Evolutionary conservation across 2,329 filamentous ascomycete genomes (phyloP).

Genomic region (Xylariaceae sp.): DNA sequence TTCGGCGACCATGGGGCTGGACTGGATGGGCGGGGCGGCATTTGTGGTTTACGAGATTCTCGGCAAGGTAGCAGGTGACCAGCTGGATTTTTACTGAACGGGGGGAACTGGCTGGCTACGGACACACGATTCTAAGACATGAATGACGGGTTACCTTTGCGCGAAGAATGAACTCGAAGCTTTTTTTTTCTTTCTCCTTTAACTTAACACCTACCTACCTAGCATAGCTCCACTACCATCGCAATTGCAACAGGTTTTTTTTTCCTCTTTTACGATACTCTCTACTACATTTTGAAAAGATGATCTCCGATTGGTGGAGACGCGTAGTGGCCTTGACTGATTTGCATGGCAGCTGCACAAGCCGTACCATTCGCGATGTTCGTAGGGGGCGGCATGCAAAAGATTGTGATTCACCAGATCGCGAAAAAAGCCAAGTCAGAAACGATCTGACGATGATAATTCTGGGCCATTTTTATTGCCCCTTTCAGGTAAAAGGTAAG

Average conservation of each 20-base stretch:
- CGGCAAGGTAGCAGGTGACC: constrained; percentile 7
- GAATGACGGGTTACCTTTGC: too few relatives aligned
- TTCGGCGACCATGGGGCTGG: constrained; percentile 23
- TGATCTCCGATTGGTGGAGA: constrained; percentile 11
- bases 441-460: constrained; percentile 3
- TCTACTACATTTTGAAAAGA: neutral
- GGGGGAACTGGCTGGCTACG: too few relatives aligned
- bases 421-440: constrained; percentile 7
- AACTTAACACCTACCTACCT: constrained; percentile 16
- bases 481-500: neutral
- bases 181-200: constrained; percentile 6
- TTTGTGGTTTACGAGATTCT: constrained; percentile 20
- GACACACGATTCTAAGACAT: too few relatives aligned
- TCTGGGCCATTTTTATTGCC: neutral
- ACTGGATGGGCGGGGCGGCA: constrained; percentile 5
- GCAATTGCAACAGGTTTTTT: constrained; percentile 14
- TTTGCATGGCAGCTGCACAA: constrained; percentile 15
- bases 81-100: neutral
- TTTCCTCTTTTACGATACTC: neutral
- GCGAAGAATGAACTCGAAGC: constrained; percentile 1
- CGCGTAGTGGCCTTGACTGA: constrained; percentile 8
- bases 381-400: constrained; percentile 10
- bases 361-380: constrained; percentile 2
- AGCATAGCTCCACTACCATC: constrained; percentile 17
- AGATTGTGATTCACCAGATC: constrained; percentile 11